Conservation (phyloP, 768 basidiomycete genomes). For the Suillus alpinus region DNA sequence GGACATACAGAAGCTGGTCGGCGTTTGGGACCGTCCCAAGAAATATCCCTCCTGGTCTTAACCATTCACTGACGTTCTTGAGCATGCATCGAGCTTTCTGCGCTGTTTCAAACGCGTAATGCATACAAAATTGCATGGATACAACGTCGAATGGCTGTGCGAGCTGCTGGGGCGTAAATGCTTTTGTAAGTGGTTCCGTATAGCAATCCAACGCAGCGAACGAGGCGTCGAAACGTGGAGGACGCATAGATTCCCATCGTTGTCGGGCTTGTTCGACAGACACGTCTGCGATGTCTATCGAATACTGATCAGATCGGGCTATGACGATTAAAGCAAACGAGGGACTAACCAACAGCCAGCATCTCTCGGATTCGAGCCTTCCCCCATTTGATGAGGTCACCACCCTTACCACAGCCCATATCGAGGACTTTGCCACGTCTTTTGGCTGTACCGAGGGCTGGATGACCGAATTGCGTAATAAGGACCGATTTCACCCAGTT, state of each 20-base stretch:
- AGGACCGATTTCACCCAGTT: conserved; percentile 99
- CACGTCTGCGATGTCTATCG: conserved; percentile 80
- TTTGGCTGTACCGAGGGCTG: conserved; percentile 44
- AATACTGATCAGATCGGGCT: neutral
- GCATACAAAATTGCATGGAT: conserved; percentile 99
- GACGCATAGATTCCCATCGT: conserved; percentile 57
- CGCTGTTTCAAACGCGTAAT: conserved; percentile 95
- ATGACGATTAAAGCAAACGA: neutral
- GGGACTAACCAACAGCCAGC: conserved; percentile 66
- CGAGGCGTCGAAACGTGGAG: conserved; percentile 65
- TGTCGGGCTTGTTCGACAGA: conserved; percentile 86
- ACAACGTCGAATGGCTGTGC: conserved; percentile 85
- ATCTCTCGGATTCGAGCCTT: conserved; percentile 81
- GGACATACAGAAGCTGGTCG: conserved; percentile 73
- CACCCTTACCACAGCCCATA: conserved; percentile 98
- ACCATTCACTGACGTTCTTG: conserved; percentile 77
- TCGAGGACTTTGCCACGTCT: conserved; percentile 81
- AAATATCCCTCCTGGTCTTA: conserved; percentile 85
- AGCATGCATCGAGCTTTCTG: conserved; percentile 90
- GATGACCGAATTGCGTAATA: conserved; percentile 85
- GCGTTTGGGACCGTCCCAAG: conserved; percentile 97
- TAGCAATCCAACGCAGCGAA: conserved; percentile 93
- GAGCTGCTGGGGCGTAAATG: conserved; percentile 61
- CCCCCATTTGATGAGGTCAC: conserved; percentile 93
- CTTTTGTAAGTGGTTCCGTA: conserved; percentile 62